Base-by-base conservation (phyloP, 1,284 basidiomycete species). In the Ustanciosporium gigantosporum region DNA sequence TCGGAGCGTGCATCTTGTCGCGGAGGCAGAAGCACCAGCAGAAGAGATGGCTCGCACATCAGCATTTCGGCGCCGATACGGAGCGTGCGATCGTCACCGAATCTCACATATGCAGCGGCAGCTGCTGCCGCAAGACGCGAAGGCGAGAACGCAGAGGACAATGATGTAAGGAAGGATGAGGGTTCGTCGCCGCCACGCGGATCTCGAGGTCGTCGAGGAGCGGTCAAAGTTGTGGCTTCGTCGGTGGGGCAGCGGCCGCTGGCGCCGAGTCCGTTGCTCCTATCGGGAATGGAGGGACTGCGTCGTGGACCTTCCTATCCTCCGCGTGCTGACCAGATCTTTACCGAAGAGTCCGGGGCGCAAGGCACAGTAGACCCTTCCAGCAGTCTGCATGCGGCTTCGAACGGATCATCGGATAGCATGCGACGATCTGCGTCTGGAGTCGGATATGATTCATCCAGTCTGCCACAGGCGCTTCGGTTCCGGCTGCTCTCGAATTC, bases 401-500 rank as follows among this genome's bases (percentile, higher is more conserved):
- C 27, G n/a, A 9, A 9, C 11, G n/a, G 11, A 9, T 11, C 9
- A n/a, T 29, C 27, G 27, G 11, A 29, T 29, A 11, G 11, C n/a
- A 9, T 11, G 11, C 11, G 27, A 29, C 9, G 27, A 29, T 9
- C 27, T n/a, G 27, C 27, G 17, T 31, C 4, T 9, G 21, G 17
- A 25, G 7, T 29, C 21, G n/a, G 39, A 25, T 25, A 9, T 19
- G 32, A 19, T 8, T 35, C 32, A 19, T 19, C 32, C 9, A 13
- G 14, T 5, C 19, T 40, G n/a, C n/a, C n/a, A n/a, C 49, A 46
- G 24, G 15, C 53, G 11, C 38, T 58, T 14, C 60, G 74, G 2
- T 52, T 66, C 35, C 57, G 73, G 5, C 60, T 76, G 17, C 40
- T 76, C 19, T 64, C 56, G 52, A 76, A 76, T 48, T 58, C 67